Conservation (phyloP, 805 yeast species). For the Monosporozyma siamensis region DNA sequence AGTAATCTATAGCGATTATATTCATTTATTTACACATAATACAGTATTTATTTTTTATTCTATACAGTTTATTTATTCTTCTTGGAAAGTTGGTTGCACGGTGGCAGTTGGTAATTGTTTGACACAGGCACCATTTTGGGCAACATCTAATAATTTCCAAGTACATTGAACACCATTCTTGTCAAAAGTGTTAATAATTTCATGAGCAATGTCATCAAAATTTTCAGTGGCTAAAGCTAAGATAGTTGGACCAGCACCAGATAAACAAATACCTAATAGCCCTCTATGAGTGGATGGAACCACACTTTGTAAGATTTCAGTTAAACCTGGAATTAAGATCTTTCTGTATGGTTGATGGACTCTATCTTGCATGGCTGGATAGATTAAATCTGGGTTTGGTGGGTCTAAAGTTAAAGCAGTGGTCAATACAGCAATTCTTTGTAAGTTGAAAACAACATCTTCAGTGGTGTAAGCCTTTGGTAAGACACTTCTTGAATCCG, state of each 20-base stretch:
- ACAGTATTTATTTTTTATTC: no score
- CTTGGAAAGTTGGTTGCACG: neutral
- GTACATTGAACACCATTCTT: conserved; percentile 59
- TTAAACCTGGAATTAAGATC: conserved; percentile 81
- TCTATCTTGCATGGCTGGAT: conserved; percentile 93
- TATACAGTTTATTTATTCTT: neutral
- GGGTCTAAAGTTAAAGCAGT: conserved; percentile 81
- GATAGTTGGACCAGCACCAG: conserved; percentile 98
- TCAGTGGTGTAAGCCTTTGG: conserved; percentile 69
- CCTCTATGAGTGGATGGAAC: conserved; percentile 81
- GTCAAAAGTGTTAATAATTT: conserved; percentile 60
- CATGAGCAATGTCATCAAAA: conserved; percentile 72
- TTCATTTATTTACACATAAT: neutral
- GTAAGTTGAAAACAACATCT: conserved; percentile 87
- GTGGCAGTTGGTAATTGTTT: neutral
- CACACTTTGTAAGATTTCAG: conserved; percentile 66
- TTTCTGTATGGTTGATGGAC: conserved; percentile 97
- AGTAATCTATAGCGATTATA: neutral
- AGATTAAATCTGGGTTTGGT: conserved; percentile 75
- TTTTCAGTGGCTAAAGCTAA: conserved; percentile 85
- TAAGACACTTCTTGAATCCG: conserved; percentile 79
- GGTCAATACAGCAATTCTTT: conserved; percentile 85
- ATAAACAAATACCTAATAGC: conserved; percentile 82
- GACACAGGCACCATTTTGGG: conserved; percentile 77
- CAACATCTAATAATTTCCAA: conserved; percentile 80